Base-by-base conservation (phyloP, 2,329 filamentous ascomycete genomes). In the Cryoendolithus antarcticus region DNA sequence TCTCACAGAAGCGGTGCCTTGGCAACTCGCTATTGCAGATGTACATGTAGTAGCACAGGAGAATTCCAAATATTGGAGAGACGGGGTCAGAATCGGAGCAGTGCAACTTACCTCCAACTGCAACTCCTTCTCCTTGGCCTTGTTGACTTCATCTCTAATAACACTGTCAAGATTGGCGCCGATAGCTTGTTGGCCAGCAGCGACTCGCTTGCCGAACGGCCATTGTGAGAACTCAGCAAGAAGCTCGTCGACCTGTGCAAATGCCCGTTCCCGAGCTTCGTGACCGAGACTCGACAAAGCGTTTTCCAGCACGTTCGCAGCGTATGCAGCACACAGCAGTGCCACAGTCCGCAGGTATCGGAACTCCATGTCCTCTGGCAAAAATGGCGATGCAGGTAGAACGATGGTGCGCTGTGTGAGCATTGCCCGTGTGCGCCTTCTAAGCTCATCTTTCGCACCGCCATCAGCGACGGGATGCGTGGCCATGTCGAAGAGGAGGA, bases 401-500 rank as follows among this genome's bases (percentile, higher is more conserved):
- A 96, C 86, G 44, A 96, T 84, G 37, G 91, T 98, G 54, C 91
- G 81, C 65, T 88, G 86, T 44, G 86, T 95, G 49, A 95, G 79
- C 44, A 96, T 77, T 59, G 84, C 93, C 59, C 89, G 81, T 49
- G 96, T 89, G 53, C 91, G 82, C 59, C 84, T 79, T 54, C 91
- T 77, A 56, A 98, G 91, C 67, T 98, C 91, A 58, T 96, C 91
- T 69, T 98, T 98, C 56, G 91, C 91, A 56, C 86, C 89, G 49
- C 86, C 83, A 56, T 98, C 91, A 48, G 86, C 89, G 42, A 98
- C 88, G 32, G 91, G 91, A 62, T 98, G 91, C 48, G 91, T 98
- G 42, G 91, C 91, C 91, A 98, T 98, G 67, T 98, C 91, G 70
- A 98, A 98, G 48, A 98, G 82, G 48, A 98, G 75, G 69, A 98